A percentile compares a stretch with the other conserved stretches of the same genome.
Conservation (phyloP, 345 rosid species). For the Clarkia xantiana region DNA sequence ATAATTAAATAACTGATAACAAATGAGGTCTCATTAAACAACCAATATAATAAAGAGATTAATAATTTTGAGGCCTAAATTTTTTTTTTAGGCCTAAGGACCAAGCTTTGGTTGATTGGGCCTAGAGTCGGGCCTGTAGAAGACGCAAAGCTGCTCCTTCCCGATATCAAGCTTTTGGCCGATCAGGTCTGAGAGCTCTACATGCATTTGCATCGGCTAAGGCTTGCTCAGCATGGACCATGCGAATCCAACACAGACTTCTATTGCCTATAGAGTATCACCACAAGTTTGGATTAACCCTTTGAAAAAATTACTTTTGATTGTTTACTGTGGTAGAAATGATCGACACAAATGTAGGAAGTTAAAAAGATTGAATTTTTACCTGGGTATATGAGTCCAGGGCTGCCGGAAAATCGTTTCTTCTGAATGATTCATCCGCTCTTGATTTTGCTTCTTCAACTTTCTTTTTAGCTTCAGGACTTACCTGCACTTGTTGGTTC, state of each 20-base stretch:
- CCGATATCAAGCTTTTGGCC: slow-evolving; percentile 83
- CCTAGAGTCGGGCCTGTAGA: too few species aligned
- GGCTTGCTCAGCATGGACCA: slow-evolving; percentile 70
- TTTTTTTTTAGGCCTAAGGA: too few species aligned
- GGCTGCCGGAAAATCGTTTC: slow-evolving; percentile 48
- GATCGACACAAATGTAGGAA: too few species aligned
- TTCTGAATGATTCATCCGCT: slow-evolving; percentile 64
- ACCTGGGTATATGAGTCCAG: slow-evolving; percentile 80
- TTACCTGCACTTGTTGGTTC: too few species aligned
- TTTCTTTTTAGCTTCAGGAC: slow-evolving; percentile 62
- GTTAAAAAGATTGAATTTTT: neutral
- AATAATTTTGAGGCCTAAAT: too few species aligned
- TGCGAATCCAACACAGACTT: slow-evolving; percentile 76
- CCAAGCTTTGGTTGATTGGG: too few species aligned
- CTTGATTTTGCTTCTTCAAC: slow-evolving; percentile 87
- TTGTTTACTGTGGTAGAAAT: too few species aligned
- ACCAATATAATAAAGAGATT: too few species aligned
- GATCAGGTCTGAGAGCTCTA: slow-evolving; percentile 54
- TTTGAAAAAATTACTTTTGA: too few species aligned
- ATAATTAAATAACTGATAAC: too few species aligned
- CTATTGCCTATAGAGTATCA: slow-evolving; percentile 49
- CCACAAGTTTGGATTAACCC: too few species aligned
- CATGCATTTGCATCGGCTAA: slow-evolving; percentile 66
- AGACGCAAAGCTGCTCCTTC: slow-evolving; percentile 86
- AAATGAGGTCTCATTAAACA: too few species aligned